Base-by-base conservation (phyloP, 495 filamentous ascomycete genomes). In the Aspergillus sparsus region DNA sequence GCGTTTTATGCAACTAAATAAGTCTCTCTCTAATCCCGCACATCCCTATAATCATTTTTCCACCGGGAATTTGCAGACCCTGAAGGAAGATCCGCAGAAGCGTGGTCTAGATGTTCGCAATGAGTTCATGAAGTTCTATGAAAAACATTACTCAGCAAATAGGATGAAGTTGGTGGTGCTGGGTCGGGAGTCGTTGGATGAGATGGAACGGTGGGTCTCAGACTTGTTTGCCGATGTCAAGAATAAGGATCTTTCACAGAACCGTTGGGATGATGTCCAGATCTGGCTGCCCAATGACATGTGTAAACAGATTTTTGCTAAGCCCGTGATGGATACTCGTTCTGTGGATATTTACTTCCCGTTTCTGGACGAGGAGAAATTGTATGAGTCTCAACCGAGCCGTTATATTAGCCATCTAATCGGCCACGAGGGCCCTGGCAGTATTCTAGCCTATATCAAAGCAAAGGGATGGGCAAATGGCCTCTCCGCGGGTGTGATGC, bases 31-130 rank as follows among this genome's bases (percentile, higher is more conserved):
- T 27, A 99, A 93, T 73, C 85, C 89, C 5, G 86, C 87, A 41
- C 95, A 98, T 68, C 94, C 94, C n/a, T 96, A 90, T 68, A 89
- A 89, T 70, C 90, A 97, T 68, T 99, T 99, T 72, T 95, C 93
- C 0, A 99, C 94, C 0, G 94, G 94, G 53, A 97, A 92, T 68
- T 82, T 93, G 42, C 86, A 96, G 71, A 92, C 92, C 1, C 77
- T 99, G 53, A 93, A 95, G 71, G 91, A 91, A 51, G 80, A 85
- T 18, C 94, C 94, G 27, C 87, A 91, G 62, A 85, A 86, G 54
- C 81, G 87, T 49, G 94, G 94, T 2, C 83, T 98, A 57, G 87
- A 95, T 71, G 88, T 99, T 16, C 85, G 94, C 53, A 87, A 91
- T 69, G 92, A 94, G 70, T 98, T 99, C 73, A 96, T 98, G 63